Evolutionary conservation across 2,329 filamentous ascomycete genomes (phyloP).

Genomic region (Hortaea werneckii): DNA sequence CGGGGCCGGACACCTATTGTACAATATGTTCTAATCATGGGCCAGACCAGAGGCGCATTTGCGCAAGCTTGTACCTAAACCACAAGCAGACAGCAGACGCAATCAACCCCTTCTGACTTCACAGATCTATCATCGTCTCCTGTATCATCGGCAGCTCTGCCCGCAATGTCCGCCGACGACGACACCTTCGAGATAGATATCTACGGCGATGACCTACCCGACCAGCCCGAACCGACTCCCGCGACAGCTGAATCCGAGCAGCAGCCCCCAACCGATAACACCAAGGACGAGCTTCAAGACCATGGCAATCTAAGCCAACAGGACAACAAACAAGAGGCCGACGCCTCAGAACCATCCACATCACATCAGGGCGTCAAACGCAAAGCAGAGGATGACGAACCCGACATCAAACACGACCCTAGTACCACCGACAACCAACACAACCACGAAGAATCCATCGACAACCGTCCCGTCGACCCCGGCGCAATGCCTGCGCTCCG

Average conservation of each 20-base stretch:
- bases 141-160: neutral
- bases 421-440: neutral
- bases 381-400: constrained; percentile 48
- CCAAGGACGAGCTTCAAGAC: constrained; percentile 1
- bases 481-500: constrained; percentile 63
- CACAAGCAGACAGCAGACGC: neutral
- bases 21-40: neutral
- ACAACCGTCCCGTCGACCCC: constrained; percentile 41
- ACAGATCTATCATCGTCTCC: neutral
- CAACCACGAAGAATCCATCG: constrained; percentile 2
- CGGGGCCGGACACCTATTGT: neutral
- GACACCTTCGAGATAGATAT: constrained; percentile 64
- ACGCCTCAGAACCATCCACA: constrained; percentile 23
- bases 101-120: neutral
- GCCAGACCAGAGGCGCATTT: neutral
- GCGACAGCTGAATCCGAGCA: constrained; percentile 1
- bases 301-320: constrained; percentile 9
- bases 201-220: constrained; percentile 47
- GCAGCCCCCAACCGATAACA: neutral
- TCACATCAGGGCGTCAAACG: constrained; percentile 51
- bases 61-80: neutral
- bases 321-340: constrained; percentile 2
- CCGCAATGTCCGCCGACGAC: constrained; percentile 36
- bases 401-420: constrained; percentile 32
- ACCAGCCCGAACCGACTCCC: constrained; percentile 13